These are phyloP conservation scores for Chaetomium strumarium DNA, from an alignment of 2,329 filamentous ascomycete species.

Conservation along the genomic window DNA sequence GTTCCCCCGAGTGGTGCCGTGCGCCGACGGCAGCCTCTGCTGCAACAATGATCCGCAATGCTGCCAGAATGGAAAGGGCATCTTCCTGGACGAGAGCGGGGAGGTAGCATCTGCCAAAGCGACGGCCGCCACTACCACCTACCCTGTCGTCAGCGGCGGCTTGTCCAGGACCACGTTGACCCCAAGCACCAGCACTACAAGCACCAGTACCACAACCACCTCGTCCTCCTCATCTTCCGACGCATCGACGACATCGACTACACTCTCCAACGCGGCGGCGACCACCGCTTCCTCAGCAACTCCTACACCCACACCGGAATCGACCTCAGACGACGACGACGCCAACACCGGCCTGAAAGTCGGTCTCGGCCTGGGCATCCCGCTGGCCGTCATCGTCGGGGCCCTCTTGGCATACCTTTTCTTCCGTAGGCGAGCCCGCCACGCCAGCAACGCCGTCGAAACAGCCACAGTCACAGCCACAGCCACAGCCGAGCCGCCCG, in stretches of 20 bases:
- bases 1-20: conserved; percentile 14
- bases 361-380: conserved; percentile 15
- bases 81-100: conserved; percentile 4
- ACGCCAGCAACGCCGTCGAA: neutral
- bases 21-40: conserved; percentile 5
- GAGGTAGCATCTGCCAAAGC: neutral
- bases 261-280: neutral
- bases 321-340: no score
- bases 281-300: neutral
- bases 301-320: neutral
- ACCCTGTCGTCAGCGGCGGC: conserved; percentile 5
- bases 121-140: conserved; percentile 12
- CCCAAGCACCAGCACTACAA: conserved; percentile 2
- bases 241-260: no score
- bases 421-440: neutral
- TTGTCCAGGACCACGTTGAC: conserved; percentile 1
- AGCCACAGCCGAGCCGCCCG: no score
- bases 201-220: conserved; percentile 3
- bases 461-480: neutral
- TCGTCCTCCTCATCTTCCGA: neutral
- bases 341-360: conserved; percentile 9
- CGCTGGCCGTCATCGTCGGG: conserved; percentile 1
- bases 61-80: neutral
- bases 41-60: neutral
- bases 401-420: conserved; percentile 3